Evolutionary conservation across 768 basidiomycete genomes (phyloP), one percentile per base, ranked within the genome.

Genomic region (Collybia nuda): DNA sequence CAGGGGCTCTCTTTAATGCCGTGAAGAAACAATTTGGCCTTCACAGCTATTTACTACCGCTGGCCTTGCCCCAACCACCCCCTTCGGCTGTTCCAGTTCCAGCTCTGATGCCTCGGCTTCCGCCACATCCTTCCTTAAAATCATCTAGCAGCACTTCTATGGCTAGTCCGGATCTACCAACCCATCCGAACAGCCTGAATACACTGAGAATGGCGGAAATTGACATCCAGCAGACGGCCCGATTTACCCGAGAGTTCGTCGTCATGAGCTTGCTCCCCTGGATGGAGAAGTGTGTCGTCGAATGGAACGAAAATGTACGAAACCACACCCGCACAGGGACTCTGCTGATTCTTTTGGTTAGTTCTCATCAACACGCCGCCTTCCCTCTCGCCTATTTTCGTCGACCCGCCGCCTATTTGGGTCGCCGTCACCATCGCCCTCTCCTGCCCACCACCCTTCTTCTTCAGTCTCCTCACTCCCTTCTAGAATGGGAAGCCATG

Each of bases 241-340:
- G 82, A 47, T 93, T 98, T 59, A 79, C 91, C 8, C 80, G 93
- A 40, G 95, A 97, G 66, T 88, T 98, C 57, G 76, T 92, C 3
- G 84, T 86, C 9, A 92, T 90, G 84, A 94, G 90, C 62, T 68
- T 98, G 40, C 66, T 98, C 2, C 95, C 95, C 1, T 98, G 91
- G 91, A 95, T 98, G 92, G 96, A 98, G 70, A 91, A 87, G 61
- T 87, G 86, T 65, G 89, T 95, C 5, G 57, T 92, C 40, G 91
- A 96, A 55, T 96, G 94, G 92, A 98, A 97, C 63, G 95, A 98
- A 72, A 76, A 76, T 51, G 87, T 89, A 59, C 51, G 12, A 44
- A 12, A 19, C 28, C 44, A 38, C 38, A 12, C 12, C 26, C 35
- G 32, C 50, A 8, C 29, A 36, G 17, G 18, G 6, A 14, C 35